Conservation (phyloP, 2,329 filamentous ascomycete species). For the Cladosporium sp. region DNA sequence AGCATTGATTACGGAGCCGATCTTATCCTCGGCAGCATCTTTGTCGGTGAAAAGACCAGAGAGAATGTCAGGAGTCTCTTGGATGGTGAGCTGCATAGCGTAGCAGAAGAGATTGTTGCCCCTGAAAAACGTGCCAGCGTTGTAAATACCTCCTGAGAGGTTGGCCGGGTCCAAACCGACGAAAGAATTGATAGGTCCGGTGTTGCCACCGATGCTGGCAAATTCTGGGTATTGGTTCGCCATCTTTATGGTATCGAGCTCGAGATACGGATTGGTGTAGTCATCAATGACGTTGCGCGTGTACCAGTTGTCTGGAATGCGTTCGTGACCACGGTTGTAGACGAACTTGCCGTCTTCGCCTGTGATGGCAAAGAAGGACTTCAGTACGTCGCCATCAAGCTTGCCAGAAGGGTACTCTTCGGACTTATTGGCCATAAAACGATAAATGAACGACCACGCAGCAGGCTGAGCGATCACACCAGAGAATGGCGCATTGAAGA, state of each 20-base stretch:
- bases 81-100: constrained; percentile 37
- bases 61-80: constrained; percentile 34
- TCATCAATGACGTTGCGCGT: constrained; percentile 24
- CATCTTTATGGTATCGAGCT: constrained; percentile 26
- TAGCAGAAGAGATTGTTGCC: constrained; percentile 42
- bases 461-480: constrained; percentile 27
- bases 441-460: constrained; percentile 34
- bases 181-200: constrained; percentile 37
- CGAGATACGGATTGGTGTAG: constrained; percentile 38
- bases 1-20: constrained; percentile 24
- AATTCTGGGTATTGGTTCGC: constrained; percentile 35
- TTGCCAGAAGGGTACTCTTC: constrained; percentile 27
- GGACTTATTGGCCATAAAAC: constrained; percentile 33
- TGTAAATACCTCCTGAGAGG: constrained; percentile 46
- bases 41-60: constrained; percentile 19
- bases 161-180: constrained; percentile 37
- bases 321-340: constrained; percentile 29
- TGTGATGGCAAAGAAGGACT: constrained; percentile 28
- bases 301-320: constrained; percentile 37
- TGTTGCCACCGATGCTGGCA: constrained; percentile 38
- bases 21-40: constrained; percentile 19
- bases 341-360: constrained; percentile 28
- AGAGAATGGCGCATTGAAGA: constrained; percentile 34
- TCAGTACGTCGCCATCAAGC: constrained; percentile 26
- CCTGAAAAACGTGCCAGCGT: constrained; percentile 29